Percentiles rank a stretch among this genome's conserved stretches.
Conservation (phyloP, 148 eudicot genomes). For the Rhododendron ferrugineum region DNA sequence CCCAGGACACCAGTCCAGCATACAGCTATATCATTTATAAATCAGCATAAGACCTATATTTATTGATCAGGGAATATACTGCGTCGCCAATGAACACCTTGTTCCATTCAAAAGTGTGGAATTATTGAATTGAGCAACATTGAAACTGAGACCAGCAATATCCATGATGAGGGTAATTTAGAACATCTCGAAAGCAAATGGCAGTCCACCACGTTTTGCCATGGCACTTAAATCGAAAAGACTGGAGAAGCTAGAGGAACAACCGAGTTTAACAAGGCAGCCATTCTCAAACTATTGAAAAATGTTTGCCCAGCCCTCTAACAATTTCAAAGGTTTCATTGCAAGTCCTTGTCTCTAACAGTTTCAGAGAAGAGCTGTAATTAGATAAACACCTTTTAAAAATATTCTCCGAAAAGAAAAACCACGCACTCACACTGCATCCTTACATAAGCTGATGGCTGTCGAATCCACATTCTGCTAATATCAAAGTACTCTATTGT, state of each 20-base stretch:
- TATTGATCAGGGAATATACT: background rate
- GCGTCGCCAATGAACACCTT: background rate
- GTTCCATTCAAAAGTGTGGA: background rate
- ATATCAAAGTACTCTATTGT: background rate
- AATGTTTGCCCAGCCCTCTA: background rate
- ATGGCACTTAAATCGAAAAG: background rate
- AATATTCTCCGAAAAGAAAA: background rate
- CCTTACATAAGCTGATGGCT: background rate
- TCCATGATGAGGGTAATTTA: background rate
- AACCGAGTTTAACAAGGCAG: background rate
- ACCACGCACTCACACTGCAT: background rate
- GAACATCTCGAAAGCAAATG: background rate
- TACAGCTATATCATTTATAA: background rate
- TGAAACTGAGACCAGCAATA: background rate
- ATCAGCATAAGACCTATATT: background rate
- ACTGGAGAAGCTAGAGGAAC: conserved; percentile 1
- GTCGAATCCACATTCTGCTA: background rate
- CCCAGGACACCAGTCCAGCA: background rate
- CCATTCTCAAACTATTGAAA: background rate
- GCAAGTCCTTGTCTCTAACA: background rate
- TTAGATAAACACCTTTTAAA: background rate
- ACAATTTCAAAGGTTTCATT: background rate
- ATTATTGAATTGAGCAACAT: background rate
- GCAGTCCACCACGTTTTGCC: background rate
- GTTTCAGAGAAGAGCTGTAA: background rate